A percentile compares a stretch with the other conserved stretches of the same genome.
These are phyloP conservation scores for Picea engelmannii DNA, from an alignment of 83 land plant species.

Conservation along the genomic window DNA sequence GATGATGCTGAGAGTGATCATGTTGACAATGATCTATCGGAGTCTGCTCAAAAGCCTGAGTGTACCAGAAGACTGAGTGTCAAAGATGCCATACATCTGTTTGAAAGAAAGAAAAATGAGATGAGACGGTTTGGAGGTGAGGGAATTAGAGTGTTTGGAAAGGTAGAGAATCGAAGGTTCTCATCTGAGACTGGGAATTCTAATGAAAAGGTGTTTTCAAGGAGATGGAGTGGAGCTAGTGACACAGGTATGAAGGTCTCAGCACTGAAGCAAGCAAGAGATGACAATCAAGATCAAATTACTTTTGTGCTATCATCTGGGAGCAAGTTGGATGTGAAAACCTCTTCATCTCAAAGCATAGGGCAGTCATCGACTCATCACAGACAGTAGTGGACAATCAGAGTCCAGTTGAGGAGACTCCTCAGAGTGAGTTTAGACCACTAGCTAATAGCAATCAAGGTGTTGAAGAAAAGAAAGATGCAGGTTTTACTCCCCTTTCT, in stretches of 20 bases:
- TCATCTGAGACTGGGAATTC: constrained; percentile 18
- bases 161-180: constrained; percentile 22
- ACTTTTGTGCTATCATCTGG: constrained; percentile 3
- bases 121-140: neutral
- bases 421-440: constrained; percentile 7
- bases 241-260: constrained; percentile 10
- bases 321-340: constrained; percentile 15
- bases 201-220: constrained; percentile 43
- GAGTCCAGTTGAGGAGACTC: neutral
- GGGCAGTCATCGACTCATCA: constrained; percentile 8
- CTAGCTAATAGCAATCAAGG: neutral
- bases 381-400: neutral
- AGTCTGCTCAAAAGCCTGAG: constrained; percentile 34
- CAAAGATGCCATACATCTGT: constrained; percentile 62
- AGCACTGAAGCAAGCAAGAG: neutral
- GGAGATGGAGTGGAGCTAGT: constrained; percentile 64
- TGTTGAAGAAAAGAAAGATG: neutral
- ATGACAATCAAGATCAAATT: constrained; percentile 2
- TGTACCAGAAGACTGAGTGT: constrained; percentile 49
- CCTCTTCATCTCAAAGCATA: neutral
- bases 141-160: constrained; percentile 21
- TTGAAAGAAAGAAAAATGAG: constrained; percentile 54
- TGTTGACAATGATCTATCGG: neutral
- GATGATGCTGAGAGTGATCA: constrained; percentile 35
- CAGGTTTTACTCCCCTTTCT: neutral